These are phyloP conservation scores for Mortierella sp. DNA, from an alignment of 371 early-diverging fungal genomes.

Conservation along the genomic window DNA sequence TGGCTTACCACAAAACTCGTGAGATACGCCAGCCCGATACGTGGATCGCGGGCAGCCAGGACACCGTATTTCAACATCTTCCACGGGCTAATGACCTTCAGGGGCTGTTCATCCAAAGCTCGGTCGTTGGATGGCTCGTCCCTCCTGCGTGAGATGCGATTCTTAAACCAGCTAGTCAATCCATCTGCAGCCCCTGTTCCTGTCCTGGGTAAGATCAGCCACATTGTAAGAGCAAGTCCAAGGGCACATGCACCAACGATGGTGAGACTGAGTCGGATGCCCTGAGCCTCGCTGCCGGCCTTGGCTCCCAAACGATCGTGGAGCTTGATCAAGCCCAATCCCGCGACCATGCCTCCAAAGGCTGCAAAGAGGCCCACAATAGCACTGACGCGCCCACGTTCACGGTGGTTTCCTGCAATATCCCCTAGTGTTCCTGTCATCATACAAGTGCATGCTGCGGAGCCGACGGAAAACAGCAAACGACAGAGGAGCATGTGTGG, in stretches of 20 bases:
- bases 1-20: conserved; percentile 72
- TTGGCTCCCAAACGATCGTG: conserved; percentile 53
- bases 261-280: conserved; percentile 43
- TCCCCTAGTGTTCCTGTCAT: conserved; percentile 69
- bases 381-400: conserved; percentile 63
- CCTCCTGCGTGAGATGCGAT: not conserved
- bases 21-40: conserved; percentile 67
- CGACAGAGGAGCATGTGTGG: conserved; percentile 63
- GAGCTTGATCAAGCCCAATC: conserved; percentile 57
- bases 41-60: conserved; percentile 65
- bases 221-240: no score
- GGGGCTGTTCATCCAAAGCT: no score
- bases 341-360: conserved; percentile 62
- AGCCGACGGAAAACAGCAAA: conserved; percentile 73
- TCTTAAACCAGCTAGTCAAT: not conserved
- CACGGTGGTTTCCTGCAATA: conserved; percentile 54
- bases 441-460: conserved; percentile 78
- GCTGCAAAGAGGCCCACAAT: conserved; percentile 65
- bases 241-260: conserved; percentile 63
- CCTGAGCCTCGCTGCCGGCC: conserved; percentile 27
- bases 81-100: not conserved
- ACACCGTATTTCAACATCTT: conserved; percentile 55
- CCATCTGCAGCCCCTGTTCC: no score
- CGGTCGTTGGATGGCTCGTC: no score
- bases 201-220: no score